Base-by-base conservation (phyloP, 2,329 filamentous ascomycete genomes). In the Penicillium sp. region DNA sequence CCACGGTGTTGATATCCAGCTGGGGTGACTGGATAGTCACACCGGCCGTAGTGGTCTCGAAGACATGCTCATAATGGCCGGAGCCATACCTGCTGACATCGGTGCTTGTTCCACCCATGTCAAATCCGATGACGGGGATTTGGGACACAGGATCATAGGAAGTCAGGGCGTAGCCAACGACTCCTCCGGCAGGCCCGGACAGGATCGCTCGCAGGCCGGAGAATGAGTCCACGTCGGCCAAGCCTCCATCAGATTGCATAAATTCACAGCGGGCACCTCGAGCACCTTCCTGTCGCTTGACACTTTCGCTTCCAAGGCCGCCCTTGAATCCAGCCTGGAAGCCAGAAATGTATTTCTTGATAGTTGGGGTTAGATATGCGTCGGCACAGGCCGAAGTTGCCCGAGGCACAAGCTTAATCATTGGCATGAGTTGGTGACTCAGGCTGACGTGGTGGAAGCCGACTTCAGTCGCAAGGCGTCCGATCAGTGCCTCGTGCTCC, bases 41-140 rank as follows among this genome's bases (percentile, higher is more conserved):
- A 5, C 89, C 90, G 0, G 89, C 89, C 1, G 88, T 95, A 0
- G 88, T 95, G 0, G 89, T 95, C 72, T 95, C 89, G 58, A 95
- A 95, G 0, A 93, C 88, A 64, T 95, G 90, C 61, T 95, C 89
- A 62, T 95, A 95, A 44, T 87, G 78, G 24, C 90, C 89, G 46
- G 86, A 83, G 5, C 86, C 88, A 61, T 92, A 95, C 43, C 90
- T 78, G 42, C 87, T 92, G 9, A 95, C 89, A 69, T 95, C 90
- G 1, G 90, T 95, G 54, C 86, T 89, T 0, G 90, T 95, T 13
- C 89, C 89, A 38, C 88, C 88, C 90, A 95, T 95, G 63, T 95
- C 90, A 63, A 95, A 95, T 0, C 90, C 90, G 62, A 95, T 95
- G 6, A 95, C 86, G 0, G 89, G 89, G 1, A 82, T 88, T 62